phyloP scores from a whole-genome alignment of 108 stramenopile species.

The Cyclotella kingstonii region DNA sequence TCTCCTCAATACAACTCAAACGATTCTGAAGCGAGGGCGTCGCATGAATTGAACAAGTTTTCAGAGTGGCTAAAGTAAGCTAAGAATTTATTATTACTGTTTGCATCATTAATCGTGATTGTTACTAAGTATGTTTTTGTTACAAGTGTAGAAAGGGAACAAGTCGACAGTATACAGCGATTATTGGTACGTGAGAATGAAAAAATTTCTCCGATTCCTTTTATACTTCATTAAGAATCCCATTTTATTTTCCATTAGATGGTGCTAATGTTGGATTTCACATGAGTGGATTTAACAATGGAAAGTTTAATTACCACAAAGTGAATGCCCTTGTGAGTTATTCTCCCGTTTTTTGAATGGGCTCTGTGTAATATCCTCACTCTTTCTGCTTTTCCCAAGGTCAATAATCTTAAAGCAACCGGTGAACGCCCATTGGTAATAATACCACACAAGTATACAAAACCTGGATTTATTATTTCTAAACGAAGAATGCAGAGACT shows the following conservation, averaged over 20 bases:
- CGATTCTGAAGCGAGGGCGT: conserved; percentile 2
- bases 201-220: neutral
- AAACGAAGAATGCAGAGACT: conserved; percentile 16
- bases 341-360: no score
- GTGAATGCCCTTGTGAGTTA: conserved; percentile 19
- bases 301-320: conserved; percentile 63
- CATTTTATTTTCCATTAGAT: conserved; percentile 34
- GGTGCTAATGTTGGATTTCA: conserved; percentile 76
- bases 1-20: conserved; percentile 8
- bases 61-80: conserved; percentile 11
- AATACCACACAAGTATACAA: conserved; percentile 62
- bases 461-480: conserved; percentile 17
- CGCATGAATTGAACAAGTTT: conserved; percentile 4
- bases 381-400: no score
- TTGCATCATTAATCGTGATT: neutral
- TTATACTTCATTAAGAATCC: neutral
- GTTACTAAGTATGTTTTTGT: neutral
- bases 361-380: no score
- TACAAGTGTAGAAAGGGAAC: neutral
- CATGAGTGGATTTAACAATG: conserved; percentile 61
- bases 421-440: conserved; percentile 65
- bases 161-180: neutral
- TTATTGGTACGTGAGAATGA: neutral
- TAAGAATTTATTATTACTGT: neutral
- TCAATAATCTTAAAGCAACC: conserved; percentile 8